Percentiles rank a stretch among this genome's conserved stretches.
Evolutionary conservation across 2,329 filamentous ascomycete genomes (phyloP).

Genomic region (Colletotrichum limetticola): DNA sequence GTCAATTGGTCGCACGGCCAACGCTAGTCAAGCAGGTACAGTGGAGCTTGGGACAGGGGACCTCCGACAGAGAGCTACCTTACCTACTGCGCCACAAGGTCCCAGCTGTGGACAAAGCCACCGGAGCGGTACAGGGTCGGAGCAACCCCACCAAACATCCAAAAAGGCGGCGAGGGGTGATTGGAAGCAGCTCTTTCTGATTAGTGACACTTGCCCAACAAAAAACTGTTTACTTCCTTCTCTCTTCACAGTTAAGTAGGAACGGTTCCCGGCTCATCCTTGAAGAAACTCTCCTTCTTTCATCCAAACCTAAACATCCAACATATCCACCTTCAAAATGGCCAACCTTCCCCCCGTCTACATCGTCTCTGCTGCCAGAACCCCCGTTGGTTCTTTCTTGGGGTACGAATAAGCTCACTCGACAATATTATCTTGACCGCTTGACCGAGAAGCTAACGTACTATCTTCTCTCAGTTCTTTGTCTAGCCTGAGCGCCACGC

Average conservation of each 20-base stretch:
- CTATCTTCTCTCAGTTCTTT: constrained; percentile 73
- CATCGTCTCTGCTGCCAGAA: constrained; percentile 92
- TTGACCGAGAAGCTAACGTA: constrained; percentile 16
- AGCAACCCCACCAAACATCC: constrained; percentile 33
- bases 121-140: constrained; percentile 9
- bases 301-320: not conserved
- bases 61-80: constrained; percentile 17
- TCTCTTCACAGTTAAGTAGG: constrained; percentile 12
- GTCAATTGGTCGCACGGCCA: not conserved
- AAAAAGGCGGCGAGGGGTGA: constrained; percentile 27
- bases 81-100: constrained; percentile 31
- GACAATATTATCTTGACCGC: constrained; percentile 25
- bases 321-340: constrained; percentile 64
- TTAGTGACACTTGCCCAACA: constrained; percentile 30
- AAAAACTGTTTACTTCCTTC: constrained; percentile 10
- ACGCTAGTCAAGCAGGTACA: constrained; percentile 27
- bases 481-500: constrained; percentile 84
- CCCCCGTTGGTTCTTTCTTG: constrained; percentile 92
- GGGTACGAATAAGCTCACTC: constrained; percentile 66
- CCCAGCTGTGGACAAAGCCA: not conserved
- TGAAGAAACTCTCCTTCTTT: not conserved
- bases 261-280: not conserved
- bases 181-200: constrained; percentile 21
- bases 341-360: constrained; percentile 88
- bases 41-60: not conserved